phyloP scores from a whole-genome alignment of 2,329 filamentous ascomycete genomes.

The Stachybotrys echinatus region DNA sequence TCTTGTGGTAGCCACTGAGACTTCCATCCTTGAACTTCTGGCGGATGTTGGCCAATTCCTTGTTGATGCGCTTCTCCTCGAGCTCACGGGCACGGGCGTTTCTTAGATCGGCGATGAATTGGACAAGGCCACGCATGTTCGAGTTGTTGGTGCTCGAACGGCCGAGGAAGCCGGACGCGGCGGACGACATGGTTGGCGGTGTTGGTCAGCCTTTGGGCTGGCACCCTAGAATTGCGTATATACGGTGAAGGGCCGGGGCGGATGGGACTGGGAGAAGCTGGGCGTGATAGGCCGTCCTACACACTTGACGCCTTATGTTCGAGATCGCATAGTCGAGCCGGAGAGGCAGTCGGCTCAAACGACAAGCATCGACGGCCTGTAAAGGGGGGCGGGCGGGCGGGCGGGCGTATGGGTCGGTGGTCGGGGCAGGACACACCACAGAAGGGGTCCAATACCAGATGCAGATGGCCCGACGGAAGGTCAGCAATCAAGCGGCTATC shows the following conservation, averaged over 20 bases:
- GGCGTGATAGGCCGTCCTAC: constrained; percentile 8
- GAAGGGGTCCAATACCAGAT: no score
- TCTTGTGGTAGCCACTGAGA: constrained; percentile 95
- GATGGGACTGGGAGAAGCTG: background rate
- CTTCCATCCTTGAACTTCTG: constrained; percentile 97
- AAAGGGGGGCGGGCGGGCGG: constrained; percentile 10
- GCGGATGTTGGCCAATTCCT: constrained; percentile 95
- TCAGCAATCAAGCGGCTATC: background rate
- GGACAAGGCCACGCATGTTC: constrained; percentile 80
- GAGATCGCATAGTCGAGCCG: constrained; percentile 25
- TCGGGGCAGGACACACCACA: no score
- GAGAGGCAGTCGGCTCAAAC: constrained; percentile 15
- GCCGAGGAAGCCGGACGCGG: constrained; percentile 58
- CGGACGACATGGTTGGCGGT: constrained; percentile 44
- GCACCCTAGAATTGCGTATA: background rate
- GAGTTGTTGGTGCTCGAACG: constrained; percentile 60
- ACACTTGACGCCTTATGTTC: constrained; percentile 19
- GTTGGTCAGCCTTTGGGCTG: constrained; percentile 4
- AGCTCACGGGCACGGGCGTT: constrained; percentile 93
- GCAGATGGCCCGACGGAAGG: no score
- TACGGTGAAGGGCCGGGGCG: background rate
- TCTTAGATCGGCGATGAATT: constrained; percentile 94
- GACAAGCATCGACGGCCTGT: constrained; percentile 17
- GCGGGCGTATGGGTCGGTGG: constrained; percentile 16
- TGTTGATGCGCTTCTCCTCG: constrained; percentile 99